phyloP scores from a whole-genome alignment of 257 asterid genomes.

The Solanum clarkiae region DNA sequence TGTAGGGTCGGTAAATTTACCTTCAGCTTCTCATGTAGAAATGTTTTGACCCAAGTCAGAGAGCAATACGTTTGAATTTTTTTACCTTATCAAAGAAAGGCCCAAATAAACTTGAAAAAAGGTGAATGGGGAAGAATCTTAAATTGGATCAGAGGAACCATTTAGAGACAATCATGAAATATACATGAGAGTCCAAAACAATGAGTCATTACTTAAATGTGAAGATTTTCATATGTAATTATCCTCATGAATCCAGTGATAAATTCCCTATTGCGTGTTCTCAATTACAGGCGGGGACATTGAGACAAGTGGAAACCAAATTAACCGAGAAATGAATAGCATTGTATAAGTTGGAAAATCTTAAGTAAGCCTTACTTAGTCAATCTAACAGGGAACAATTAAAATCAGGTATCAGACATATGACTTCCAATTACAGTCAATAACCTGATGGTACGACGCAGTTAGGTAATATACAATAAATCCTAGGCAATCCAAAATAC shows the following conservation, averaged over 20 bases:
- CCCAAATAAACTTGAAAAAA: not conserved
- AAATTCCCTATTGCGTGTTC: not conserved
- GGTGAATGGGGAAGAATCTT: not conserved
- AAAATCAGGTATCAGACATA: not conserved
- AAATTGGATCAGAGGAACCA: not conserved
- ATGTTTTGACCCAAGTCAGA: constrained; percentile 36
- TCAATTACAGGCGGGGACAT: not conserved
- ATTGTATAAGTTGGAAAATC: not conserved
- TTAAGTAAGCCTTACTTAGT: not conserved
- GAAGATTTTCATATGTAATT: not conserved
- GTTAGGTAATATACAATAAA: not conserved
- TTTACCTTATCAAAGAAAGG: not conserved
- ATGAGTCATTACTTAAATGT: not conserved
- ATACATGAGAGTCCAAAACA: not conserved
- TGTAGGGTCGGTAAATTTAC: constrained; percentile 6
- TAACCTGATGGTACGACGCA: not conserved
- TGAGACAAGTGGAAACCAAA: not conserved
- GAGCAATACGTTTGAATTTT: constrained; percentile 7
- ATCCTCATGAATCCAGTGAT: not conserved
- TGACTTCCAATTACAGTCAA: not conserved
- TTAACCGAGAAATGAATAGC: not conserved
- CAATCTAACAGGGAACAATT: not conserved
- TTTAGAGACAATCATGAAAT: not conserved
- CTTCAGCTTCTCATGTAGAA: constrained; percentile 35
- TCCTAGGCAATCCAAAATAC: constrained; percentile 21